phyloP scores from a whole-genome alignment of 2,329 filamentous ascomycete species.

The Sporothrix humicola region DNA sequence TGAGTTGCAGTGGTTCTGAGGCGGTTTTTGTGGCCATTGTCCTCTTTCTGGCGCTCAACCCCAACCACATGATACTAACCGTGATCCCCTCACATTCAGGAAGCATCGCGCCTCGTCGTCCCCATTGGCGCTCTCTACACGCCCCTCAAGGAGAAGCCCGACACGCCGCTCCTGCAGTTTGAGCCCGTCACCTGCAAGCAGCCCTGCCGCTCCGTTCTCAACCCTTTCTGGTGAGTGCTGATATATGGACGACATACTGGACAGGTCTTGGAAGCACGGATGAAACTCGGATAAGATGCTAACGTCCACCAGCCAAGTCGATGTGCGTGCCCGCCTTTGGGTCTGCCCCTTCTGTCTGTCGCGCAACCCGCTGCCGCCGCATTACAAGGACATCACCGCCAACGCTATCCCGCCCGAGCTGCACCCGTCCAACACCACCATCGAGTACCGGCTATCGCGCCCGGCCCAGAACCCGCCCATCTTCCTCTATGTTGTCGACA shows the following conservation, averaged over 20 bases:
- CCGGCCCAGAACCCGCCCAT: constrained; percentile 86
- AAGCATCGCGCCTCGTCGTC: constrained; percentile 92
- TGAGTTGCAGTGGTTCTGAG: constrained; percentile 49
- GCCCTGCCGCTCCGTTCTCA: constrained; percentile 93
- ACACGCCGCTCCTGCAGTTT: constrained; percentile 88
- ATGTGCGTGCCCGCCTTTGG: constrained; percentile 82
- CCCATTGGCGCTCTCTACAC: constrained; percentile 97
- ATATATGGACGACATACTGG: neutral
- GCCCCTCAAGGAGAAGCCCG: constrained; percentile 90
- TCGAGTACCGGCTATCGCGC: constrained; percentile 81
- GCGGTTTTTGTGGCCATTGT: neutral
- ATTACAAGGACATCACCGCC: constrained; percentile 88
- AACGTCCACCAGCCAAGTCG: constrained; percentile 68
- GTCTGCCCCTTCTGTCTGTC: constrained; percentile 89
- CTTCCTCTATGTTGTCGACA: constrained; percentile 86
- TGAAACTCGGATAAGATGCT: constrained; percentile 36
- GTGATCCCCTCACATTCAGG: constrained; percentile 55
- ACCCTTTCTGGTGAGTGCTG: constrained; percentile 84
- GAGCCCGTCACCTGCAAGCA: constrained; percentile 97
- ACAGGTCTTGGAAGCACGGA: neutral
- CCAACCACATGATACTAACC: neutral
- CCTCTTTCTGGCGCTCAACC: neutral
- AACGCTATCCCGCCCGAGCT: constrained; percentile 84
- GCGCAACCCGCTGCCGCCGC: constrained; percentile 78
- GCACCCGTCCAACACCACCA: constrained; percentile 83